phyloP scores from a whole-genome alignment of 2,329 filamentous ascomycete genomes.

The Blastomyces emzantsi region DNA sequence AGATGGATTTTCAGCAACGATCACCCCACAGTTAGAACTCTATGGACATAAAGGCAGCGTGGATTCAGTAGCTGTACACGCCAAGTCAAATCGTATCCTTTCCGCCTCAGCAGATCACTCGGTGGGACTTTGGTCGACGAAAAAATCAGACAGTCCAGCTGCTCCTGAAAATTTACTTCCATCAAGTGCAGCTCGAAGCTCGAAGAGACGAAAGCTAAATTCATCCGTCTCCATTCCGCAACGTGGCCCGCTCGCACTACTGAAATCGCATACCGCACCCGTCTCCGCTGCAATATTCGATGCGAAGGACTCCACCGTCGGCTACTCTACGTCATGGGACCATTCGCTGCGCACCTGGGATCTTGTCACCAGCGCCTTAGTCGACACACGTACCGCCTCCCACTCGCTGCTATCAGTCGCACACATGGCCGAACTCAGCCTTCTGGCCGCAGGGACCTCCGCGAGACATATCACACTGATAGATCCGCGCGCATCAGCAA shows the following conservation, averaged over 20 bases:
- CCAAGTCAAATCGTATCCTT: conserved; percentile 65
- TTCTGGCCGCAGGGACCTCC: conserved; percentile 67
- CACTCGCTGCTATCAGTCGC: conserved; percentile 74
- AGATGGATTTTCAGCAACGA: conserved; percentile 49
- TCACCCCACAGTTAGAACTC: conserved; percentile 69
- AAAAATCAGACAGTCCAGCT: conserved; percentile 63
- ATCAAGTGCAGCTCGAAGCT: conserved; percentile 50
- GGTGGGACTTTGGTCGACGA: conserved; percentile 82
- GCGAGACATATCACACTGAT: conserved; percentile 86
- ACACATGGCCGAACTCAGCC: conserved; percentile 57
- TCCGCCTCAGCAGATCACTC: conserved; percentile 76
- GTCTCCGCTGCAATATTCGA: conserved; percentile 80
- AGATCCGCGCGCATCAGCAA: conserved; percentile 72
- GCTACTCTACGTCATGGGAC: conserved; percentile 85
- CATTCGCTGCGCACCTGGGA: conserved; percentile 88
- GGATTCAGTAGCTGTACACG: conserved; percentile 65
- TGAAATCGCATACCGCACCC: conserved; percentile 61
- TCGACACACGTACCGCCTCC: conserved; percentile 74
- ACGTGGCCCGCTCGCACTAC: conserved; percentile 67
- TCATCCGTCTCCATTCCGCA: conserved; percentile 53
- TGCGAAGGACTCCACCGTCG: conserved; percentile 72
- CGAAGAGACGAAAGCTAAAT: conserved; percentile 70
- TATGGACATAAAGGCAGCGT: conserved; percentile 72
- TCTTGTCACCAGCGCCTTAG: conserved; percentile 66
- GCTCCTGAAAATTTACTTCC: conserved; percentile 63